Percentiles rank a stretch among this genome's conserved stretches.
These are phyloP conservation scores for Trichosporon coremiiforme DNA, from an alignment of 1,284 basidiomycete genomes.

Conservation along the genomic window DNA sequence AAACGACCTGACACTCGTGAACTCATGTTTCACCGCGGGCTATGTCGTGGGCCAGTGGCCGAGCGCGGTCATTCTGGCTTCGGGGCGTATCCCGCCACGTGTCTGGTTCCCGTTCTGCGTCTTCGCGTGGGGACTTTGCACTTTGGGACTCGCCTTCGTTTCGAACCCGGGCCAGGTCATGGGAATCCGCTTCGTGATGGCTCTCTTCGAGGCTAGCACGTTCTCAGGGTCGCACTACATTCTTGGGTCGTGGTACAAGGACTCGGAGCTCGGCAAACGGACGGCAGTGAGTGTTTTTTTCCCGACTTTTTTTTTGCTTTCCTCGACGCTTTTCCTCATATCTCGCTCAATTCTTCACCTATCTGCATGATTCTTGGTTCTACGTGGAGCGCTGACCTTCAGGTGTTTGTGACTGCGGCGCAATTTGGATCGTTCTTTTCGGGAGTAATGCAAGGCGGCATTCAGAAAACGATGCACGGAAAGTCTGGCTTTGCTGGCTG, in stretches of 20 bases:
- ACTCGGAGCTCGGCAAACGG: conserved; percentile 48
- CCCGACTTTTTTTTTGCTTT: not conserved
- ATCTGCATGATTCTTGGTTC: too few species aligned
- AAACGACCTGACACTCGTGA: conserved; percentile 39
- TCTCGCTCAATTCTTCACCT: not conserved
- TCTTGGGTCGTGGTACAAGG: conserved; percentile 53
- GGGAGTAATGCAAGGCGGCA: conserved; percentile 51
- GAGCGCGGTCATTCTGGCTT: conserved; percentile 44
- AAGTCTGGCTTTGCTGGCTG: conserved; percentile 38
- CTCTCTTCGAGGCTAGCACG: conserved; percentile 45
- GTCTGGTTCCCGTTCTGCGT: conserved; percentile 51
- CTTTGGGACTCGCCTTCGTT: conserved; percentile 34
- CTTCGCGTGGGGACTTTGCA: conserved; percentile 43
- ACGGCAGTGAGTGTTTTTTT: conserved; percentile 32
- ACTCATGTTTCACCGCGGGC: conserved; percentile 45
- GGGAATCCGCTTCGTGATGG: conserved; percentile 44
- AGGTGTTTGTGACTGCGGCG: conserved; percentile 45
- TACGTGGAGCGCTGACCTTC: too few species aligned
- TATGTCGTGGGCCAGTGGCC: conserved; percentile 48
- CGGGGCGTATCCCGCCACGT: conserved; percentile 42
- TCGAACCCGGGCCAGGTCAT: conserved; percentile 41
- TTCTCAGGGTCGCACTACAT: conserved; percentile 49
- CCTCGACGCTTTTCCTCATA: not conserved
- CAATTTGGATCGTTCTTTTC: conserved; percentile 49
- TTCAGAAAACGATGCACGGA: conserved; percentile 42